A percentile compares a stretch with the other conserved stretches of the same genome.
phyloP scores from a whole-genome alignment of 495 filamentous ascomycete genomes.

The Geoglossum glabrum region DNA sequence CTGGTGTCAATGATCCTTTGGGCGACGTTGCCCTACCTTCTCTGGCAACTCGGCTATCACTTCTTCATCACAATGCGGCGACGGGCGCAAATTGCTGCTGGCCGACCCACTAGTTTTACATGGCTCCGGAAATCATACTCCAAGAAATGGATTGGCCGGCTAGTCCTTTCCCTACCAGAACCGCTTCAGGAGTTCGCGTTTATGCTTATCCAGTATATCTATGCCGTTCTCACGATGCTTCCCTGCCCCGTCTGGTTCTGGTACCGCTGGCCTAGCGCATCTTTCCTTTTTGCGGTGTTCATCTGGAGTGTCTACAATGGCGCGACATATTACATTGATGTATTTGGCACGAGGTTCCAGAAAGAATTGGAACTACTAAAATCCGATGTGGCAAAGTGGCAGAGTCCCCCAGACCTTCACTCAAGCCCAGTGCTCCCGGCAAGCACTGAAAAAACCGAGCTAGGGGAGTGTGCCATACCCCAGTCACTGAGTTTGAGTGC shows the following conservation, averaged over 20 bases:
- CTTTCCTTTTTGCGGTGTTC: slow-evolving; percentile 62
- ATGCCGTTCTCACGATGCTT: slow-evolving; percentile 80
- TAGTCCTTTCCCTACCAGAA: slow-evolving; percentile 61
- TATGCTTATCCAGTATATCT: slow-evolving; percentile 87
- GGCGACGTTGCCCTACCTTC: slow-evolving; percentile 75
- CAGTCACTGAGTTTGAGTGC: slow-evolving; percentile 4
- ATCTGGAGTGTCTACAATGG: slow-evolving; percentile 88
- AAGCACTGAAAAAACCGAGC: not conserved
- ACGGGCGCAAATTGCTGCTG: slow-evolving; percentile 84
- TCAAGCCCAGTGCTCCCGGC: slow-evolving; percentile 18
- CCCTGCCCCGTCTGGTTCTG: slow-evolving; percentile 93
- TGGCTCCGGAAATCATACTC: slow-evolving; percentile 86
- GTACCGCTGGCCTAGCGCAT: slow-evolving; percentile 56
- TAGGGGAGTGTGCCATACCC: slow-evolving; percentile 6
- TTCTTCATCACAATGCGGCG: slow-evolving; percentile 83
- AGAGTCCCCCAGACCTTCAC: slow-evolving; percentile 31
- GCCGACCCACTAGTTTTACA: slow-evolving; percentile 87
- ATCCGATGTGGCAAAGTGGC: slow-evolving; percentile 80
- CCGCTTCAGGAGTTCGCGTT: slow-evolving; percentile 70
- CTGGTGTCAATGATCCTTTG: slow-evolving; percentile 74
- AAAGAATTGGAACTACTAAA: slow-evolving; percentile 84
- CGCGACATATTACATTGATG: slow-evolving; percentile 90
- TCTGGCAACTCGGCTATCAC: slow-evolving; percentile 89
- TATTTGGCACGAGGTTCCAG: slow-evolving; percentile 91
- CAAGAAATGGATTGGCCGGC: slow-evolving; percentile 66